Conservation (phyloP, 2,329 filamentous ascomycete species). For the Venturia nashicola region DNA sequence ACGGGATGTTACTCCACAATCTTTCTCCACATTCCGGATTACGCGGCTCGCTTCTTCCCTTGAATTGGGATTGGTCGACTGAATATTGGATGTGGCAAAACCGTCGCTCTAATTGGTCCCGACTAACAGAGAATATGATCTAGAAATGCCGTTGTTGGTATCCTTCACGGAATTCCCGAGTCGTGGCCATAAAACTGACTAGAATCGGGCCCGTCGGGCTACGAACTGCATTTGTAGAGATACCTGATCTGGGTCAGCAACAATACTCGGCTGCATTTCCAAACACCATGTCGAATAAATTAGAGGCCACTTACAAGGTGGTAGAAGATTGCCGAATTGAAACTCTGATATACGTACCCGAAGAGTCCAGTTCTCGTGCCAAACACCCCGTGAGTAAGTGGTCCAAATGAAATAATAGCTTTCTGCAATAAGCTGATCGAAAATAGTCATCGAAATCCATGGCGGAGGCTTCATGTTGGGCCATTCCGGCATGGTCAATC, state of each 20-base stretch:
- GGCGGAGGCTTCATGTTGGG: constrained; percentile 34
- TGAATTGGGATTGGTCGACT: not conserved
- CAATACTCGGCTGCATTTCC: not conserved
- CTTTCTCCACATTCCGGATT: not conserved
- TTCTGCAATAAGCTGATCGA: not conserved
- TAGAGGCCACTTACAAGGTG: constrained; percentile 9
- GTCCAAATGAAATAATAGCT: not conserved
- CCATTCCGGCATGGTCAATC: constrained; percentile 13
- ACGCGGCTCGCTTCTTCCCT: not conserved
- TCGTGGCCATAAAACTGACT: too few species aligned
- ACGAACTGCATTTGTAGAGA: not conserved
- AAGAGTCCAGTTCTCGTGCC: not conserved
- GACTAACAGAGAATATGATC: not conserved
- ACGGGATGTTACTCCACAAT: not conserved
- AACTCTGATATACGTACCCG: constrained; percentile 11
- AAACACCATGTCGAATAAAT: not conserved
- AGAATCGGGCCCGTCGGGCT: not conserved
- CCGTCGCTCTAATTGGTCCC: not conserved
- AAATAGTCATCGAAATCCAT: constrained; percentile 18
- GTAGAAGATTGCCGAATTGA: constrained; percentile 9
- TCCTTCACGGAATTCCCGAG: not conserved
- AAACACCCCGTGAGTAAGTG: not conserved
- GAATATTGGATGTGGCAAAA: not conserved
- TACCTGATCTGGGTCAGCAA: not conserved
- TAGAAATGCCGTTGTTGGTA: not conserved